Evolutionary conservation across 192 early-diverging fungal genomes (phyloP).

Genomic region (Coemansia sp.): DNA sequence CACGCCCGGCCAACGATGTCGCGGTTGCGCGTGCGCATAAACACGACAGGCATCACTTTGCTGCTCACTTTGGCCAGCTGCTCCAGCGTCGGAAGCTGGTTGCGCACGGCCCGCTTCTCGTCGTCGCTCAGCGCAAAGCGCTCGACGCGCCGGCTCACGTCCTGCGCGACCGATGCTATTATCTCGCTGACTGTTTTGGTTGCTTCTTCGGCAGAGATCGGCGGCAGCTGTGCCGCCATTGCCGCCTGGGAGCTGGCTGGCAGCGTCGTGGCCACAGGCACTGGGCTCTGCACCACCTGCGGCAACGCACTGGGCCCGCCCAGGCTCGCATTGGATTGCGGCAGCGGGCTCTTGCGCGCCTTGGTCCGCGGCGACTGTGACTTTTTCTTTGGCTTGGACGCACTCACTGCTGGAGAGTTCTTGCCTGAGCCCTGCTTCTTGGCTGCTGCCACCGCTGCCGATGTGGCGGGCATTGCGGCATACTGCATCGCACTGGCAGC

Average conservation of each 20-base stretch:
- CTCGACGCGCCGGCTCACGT: slow-evolving; percentile 5
- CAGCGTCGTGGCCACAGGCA: neutral
- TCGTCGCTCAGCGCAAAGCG: slow-evolving; percentile 18
- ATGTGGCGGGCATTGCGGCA: neutral
- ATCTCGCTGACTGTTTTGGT: slow-evolving; percentile 24
- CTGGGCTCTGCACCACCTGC: neutral
- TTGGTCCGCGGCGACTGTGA: slow-evolving; percentile 51
- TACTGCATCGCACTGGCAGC: slow-evolving; percentile 4
- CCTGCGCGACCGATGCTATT: slow-evolving; percentile 1
- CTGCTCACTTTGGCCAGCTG: slow-evolving; percentile 9
- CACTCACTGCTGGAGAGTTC: slow-evolving; percentile 32
- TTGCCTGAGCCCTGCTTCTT: slow-evolving; percentile 41
- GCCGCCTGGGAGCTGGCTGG: neutral
- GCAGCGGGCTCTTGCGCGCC: slow-evolving; percentile 31
- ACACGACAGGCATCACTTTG: slow-evolving; percentile 30
- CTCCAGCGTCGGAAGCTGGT: slow-evolving; percentile 21
- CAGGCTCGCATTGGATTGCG: neutral
- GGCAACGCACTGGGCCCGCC: neutral
- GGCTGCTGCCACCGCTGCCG: slow-evolving; percentile 8
- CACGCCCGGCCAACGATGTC: slow-evolving; percentile 17
- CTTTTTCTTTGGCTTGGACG: slow-evolving; percentile 46
- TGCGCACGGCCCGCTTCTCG: slow-evolving; percentile 27
- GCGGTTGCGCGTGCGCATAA: slow-evolving; percentile 23
- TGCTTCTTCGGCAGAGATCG: slow-evolving; percentile 34
- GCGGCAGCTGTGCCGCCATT: slow-evolving; percentile 2